Evolutionary conservation across 805 yeast genomes (phyloP), one percentile per base, ranked within the genome.

Genomic region (Peterozyma xylosa): DNA sequence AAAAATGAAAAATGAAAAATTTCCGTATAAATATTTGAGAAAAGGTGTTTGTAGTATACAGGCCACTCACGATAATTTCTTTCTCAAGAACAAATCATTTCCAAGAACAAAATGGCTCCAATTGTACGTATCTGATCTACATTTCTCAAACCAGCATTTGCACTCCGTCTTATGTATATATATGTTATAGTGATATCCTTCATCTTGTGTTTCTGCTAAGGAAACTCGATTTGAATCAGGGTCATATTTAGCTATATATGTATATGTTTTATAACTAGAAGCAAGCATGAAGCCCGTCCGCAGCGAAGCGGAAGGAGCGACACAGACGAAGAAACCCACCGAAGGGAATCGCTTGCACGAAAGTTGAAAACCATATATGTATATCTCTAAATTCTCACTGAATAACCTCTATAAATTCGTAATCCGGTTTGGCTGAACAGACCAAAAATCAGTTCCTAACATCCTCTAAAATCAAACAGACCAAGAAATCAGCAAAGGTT

Each of bases 91-190:
- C 9, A 3, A 13, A 11, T 32, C 30, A 17, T 37, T 21, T 37
- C 17, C 40, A 38, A 35, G 40, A 51, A 52, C 54, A 57, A 70
- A 76, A 84, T 86, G 95, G 95, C 95, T 81, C 95, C 95, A 82
- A 83, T 81, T 72, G 93, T 85, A 84, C 73, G 93, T 84, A 30
- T 17, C 30, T 21, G 14, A 30, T 27, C 18, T 15, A n/a, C 16
- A 37, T 16, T 17, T 13, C 34, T 34, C 29, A 33, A 34, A 18
- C 41, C 18, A 32, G 13, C 15, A 4, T 9, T 4, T 32, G 13
- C 9, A 30, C 30, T 21, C 33, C 35, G 18, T 21, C 27, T 21
- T 21, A 21, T 21, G 27, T 21, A 27, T 34, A 35, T 37, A 43
- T 39, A 45, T 42, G 49, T 45, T 44, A 45, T 44, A 45, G 48